Percentiles rank a stretch among this genome's conserved stretches.
phyloP scores from a whole-genome alignment of 495 filamentous ascomycete genomes.

The Aspergillus saccharolyticus region DNA sequence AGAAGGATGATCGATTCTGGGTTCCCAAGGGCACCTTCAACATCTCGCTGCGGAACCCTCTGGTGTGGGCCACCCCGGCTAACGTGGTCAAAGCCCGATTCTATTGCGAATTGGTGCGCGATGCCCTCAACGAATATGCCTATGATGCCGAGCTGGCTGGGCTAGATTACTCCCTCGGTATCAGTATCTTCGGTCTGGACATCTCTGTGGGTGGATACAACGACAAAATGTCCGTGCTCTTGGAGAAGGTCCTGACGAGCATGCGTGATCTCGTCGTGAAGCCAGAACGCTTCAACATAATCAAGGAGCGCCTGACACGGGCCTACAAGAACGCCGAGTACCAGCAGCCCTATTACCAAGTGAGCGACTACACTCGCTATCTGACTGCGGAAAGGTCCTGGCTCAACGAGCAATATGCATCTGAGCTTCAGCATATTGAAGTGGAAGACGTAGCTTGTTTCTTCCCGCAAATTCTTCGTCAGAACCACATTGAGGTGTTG shows the following conservation, averaged over 20 bases:
- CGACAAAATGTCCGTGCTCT: constrained; percentile 85
- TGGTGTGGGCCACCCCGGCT: constrained; percentile 70
- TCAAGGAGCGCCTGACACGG: constrained; percentile 78
- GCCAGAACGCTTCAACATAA: constrained; percentile 80
- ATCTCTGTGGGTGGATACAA: constrained; percentile 87
- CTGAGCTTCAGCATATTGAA: constrained; percentile 69
- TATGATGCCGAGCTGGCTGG: constrained; percentile 96
- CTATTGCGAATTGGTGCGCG: constrained; percentile 81
- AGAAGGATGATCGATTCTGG: constrained; percentile 99
- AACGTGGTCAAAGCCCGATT: constrained; percentile 72
- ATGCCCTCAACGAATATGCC: constrained; percentile 88
- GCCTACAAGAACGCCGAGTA: constrained; percentile 81
- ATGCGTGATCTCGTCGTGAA: constrained; percentile 82
- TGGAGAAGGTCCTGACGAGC: constrained; percentile 84
- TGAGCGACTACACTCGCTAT: constrained; percentile 79
- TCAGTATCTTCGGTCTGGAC: constrained; percentile 67
- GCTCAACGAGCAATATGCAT: constrained; percentile 74
- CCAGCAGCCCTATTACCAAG: constrained; percentile 82
- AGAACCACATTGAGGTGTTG: constrained; percentile 82
- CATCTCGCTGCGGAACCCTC: constrained; percentile 72
- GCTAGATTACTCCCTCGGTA: constrained; percentile 71
- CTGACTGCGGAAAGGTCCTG: constrained; percentile 71
- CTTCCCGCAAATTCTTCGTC: constrained; percentile 72
- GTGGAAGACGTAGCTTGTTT: constrained; percentile 70
- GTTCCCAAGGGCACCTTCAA: constrained; percentile 89